phyloP scores from a whole-genome alignment of 2,329 filamentous ascomycete genomes.

The Apiospora rasikravindrae region DNA sequence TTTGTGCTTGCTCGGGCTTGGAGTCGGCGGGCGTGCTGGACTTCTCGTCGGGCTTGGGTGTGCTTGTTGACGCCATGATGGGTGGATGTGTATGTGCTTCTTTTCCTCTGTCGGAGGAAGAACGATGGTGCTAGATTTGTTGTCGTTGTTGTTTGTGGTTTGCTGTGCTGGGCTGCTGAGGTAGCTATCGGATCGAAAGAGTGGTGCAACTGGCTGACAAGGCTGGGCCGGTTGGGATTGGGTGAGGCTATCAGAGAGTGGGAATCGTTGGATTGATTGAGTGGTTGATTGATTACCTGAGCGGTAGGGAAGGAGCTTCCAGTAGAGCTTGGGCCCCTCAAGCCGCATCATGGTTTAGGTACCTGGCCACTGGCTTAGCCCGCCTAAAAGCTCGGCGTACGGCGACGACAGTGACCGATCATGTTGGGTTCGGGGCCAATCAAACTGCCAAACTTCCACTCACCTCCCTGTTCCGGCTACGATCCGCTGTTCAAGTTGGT shows the following conservation, averaged over 20 bases:
- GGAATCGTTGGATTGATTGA: not conserved
- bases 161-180: not conserved
- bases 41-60: constrained; percentile 45
- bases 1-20: constrained; percentile 29
- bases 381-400: constrained; percentile 4
- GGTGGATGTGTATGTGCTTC: not conserved
- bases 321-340: not conserved
- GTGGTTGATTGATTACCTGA: not conserved
- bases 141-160: not conserved
- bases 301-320: constrained; percentile 8
- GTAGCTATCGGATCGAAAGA: not conserved
- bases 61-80: constrained; percentile 39
- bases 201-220: constrained; percentile 2
- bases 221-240: not conserved
- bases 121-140: not conserved
- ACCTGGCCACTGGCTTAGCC: not conserved
- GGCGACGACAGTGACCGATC: constrained; percentile 6
- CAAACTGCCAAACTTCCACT: not conserved
- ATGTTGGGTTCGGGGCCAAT: not conserved
- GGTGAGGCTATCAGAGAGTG: constrained; percentile 14
- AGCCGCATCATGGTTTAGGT: constrained; percentile 5
- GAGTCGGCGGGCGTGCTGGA: constrained; percentile 46
- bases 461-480: not conserved
- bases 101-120: not conserved
- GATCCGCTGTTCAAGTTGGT: not conserved